A percentile compares a stretch with the other conserved stretches of the same genome.
phyloP scores from a whole-genome alignment of 1,284 basidiomycete genomes.

The Ustilago sp. region DNA sequence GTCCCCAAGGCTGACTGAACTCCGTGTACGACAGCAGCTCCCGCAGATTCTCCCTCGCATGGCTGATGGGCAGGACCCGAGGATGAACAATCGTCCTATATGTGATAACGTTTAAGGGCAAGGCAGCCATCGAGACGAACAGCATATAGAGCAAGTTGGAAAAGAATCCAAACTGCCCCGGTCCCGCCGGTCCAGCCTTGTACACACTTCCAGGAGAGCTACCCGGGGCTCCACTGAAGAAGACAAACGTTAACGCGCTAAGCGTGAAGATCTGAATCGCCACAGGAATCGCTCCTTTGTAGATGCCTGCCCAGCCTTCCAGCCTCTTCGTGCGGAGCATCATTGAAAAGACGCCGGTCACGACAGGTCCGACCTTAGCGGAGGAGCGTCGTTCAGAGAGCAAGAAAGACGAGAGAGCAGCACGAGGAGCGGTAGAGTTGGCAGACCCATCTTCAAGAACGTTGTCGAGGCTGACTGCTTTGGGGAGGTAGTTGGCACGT shows the following conservation, averaged over 20 bases:
- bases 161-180: conserved; percentile 61
- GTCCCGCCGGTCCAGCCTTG: conserved; percentile 57
- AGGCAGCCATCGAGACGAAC: conserved; percentile 48
- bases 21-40: conserved; percentile 62
- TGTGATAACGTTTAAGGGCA: conserved; percentile 64
- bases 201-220: conserved; percentile 54
- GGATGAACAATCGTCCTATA: conserved; percentile 66
- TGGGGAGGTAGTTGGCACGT: conserved; percentile 68
- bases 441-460: conserved; percentile 63
- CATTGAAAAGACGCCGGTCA: conserved; percentile 63
- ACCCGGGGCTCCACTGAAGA: conserved; percentile 44
- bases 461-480: conserved; percentile 65
- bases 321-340: conserved; percentile 58
- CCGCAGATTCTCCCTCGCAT: conserved; percentile 48
- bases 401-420: conserved; percentile 51
- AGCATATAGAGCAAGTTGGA: conserved; percentile 60
- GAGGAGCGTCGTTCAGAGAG: conserved; percentile 52
- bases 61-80: conserved; percentile 44
- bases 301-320: conserved; percentile 67
- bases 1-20: conserved; percentile 61
- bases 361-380: conserved; percentile 67
- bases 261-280: conserved; percentile 49
- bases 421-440: conserved; percentile 31
- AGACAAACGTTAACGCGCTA: conserved; percentile 51
- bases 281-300: conserved; percentile 58